These are phyloP conservation scores for Syzygium malaccense DNA, from an alignment of 441 rosid species.

Conservation along the genomic window DNA sequence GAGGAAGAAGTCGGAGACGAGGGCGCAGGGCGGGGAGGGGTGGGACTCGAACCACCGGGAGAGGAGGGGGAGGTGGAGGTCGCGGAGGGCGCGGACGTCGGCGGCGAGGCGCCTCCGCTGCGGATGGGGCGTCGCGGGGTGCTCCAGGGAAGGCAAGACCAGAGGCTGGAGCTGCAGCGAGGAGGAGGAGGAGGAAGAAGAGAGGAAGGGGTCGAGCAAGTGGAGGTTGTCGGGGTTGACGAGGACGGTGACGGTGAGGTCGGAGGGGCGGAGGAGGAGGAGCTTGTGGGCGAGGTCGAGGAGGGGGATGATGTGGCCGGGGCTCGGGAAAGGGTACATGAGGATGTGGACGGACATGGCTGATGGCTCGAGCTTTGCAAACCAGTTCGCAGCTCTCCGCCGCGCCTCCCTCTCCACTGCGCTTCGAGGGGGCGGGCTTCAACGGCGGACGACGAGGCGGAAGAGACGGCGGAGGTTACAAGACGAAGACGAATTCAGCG, in stretches of 20 bases:
- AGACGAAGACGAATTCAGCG: background rate
- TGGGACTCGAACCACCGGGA: conserved; percentile 23
- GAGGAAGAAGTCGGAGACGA: conserved; percentile 36
- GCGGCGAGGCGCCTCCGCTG: conserved; percentile 1
- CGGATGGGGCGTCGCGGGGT: background rate
- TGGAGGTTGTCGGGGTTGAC: background rate
- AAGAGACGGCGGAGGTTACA: background rate
- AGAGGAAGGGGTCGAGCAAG: background rate
- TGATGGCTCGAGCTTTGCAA: background rate
- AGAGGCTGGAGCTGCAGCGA: background rate
- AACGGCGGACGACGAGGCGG: background rate
- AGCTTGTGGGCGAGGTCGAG: background rate
- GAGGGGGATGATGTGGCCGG: conserved; percentile 44
- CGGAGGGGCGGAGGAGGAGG: background rate
- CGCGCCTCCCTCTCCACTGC: background rate
- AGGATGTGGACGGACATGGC: conserved; percentile 27
- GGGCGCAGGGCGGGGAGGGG: conserved; percentile 28
- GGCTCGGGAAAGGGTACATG: conserved; percentile 37
- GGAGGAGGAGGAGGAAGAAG: background rate
- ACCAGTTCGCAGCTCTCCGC: background rate
- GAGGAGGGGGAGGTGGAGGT: conserved; percentile 28
- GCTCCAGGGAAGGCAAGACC: background rate
- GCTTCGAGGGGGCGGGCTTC: background rate
- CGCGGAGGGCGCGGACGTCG: conserved; percentile 19
- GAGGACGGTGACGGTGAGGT: background rate